A percentile compares a stretch with the other conserved stretches of the same genome.
phyloP scores from a whole-genome alignment of 1,284 basidiomycete species.

The Moniliophthora roreri region DNA sequence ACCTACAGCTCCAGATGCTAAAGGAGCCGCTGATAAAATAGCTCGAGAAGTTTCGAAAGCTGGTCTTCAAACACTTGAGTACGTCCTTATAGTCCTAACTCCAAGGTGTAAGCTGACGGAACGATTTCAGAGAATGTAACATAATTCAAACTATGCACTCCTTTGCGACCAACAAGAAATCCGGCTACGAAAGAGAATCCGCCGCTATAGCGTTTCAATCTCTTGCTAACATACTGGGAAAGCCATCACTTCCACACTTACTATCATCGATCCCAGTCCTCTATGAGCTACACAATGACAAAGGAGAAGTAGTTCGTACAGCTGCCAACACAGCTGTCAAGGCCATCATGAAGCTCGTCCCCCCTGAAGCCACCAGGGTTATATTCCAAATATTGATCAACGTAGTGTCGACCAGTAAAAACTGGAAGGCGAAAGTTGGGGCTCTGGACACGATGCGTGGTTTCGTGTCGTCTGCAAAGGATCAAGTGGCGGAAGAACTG shows the following conservation, averaged over 20 bases:
- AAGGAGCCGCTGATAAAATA: constrained; percentile 75
- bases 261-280: constrained; percentile 78
- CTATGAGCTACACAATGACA: constrained; percentile 91
- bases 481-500: constrained; percentile 85
- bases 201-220: constrained; percentile 86
- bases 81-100: constrained; percentile 27
- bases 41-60: constrained; percentile 66
- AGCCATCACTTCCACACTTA: constrained; percentile 81
- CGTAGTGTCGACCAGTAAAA: constrained; percentile 82
- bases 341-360: constrained; percentile 81
- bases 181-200: constrained; percentile 90
- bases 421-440: constrained; percentile 97
- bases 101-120: constrained; percentile 15
- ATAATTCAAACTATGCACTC: constrained; percentile 66
- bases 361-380: constrained; percentile 79
- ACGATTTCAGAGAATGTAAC: constrained; percentile 50
- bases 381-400: constrained; percentile 75
- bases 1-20: constrained; percentile 78
- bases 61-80: constrained; percentile 67
- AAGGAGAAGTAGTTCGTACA: constrained; percentile 87
- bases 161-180: constrained; percentile 88
- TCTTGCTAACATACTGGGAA: constrained; percentile 69
- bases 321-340: constrained; percentile 86
- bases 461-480: constrained; percentile 72
- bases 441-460: constrained; percentile 83